Evolutionary conservation across 2,329 filamentous ascomycete genomes (phyloP), one percentile per base, ranked within the genome.

Genomic region (Emergomyces orientalis): DNA sequence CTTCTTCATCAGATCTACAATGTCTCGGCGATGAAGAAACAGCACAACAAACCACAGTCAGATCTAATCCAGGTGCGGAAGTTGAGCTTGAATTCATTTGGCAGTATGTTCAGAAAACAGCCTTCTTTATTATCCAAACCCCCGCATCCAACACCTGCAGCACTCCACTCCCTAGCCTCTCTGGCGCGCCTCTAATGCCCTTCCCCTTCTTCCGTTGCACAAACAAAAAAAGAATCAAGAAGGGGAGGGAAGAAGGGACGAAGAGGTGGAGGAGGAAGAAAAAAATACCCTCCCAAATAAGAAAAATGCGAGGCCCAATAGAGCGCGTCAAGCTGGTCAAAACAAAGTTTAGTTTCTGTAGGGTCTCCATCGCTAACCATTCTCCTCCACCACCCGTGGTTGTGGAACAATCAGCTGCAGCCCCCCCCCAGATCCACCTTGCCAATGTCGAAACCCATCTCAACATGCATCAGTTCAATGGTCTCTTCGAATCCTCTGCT

Each of bases 381-480:
- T 41, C 54, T 39, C 54, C 54, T 57, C 54, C 34, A 19, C 52
- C n/a, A 41, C 13, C 70, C 47, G 57, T 66, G 63, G 61, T 68
- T 65, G 65, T 64, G 60, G 63, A 66, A 64, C 54, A 57, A 55
- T n/a, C 57, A 47, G 37, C 56, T 59, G 37, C 62, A 61, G 63
- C 64, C 51, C 37, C 52, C 37, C 69, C 73, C 55, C 76, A 73
- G 66, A 66, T 78, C 61, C 73, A 70, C 62, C 69, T 78, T 45
- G 69, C 73, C 45, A 73, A 74, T 71, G 74, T 78, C 67, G 76
- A 77, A 67, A 74, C 75, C 22, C 69, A 71, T 61, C 66, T 78
- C 68, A 77, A 77, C 67, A 78, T 78, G 75, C 73, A 77, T 69
- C 75, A 76, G 65, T 69, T 72, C 65, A 76, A 74, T 67, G 71